Base-by-base conservation (phyloP, 139 green algal species). In the Chlamydomonas urium region DNA sequence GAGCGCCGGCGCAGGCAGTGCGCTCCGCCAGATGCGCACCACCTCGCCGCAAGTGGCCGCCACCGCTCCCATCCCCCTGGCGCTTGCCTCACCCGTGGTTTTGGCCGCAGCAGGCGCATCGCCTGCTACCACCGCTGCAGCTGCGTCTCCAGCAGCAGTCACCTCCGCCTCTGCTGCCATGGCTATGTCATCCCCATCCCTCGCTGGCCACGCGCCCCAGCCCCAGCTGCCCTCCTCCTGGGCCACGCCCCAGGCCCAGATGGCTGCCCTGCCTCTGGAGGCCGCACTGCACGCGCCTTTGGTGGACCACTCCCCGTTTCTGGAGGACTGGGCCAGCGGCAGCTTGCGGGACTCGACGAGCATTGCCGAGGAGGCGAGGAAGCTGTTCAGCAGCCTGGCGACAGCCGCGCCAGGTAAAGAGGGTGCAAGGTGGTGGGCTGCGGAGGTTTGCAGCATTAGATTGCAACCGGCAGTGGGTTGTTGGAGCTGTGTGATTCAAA, bases 321-420 rank as follows among this genome's bases (percentile, higher is more conserved):
- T 67, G 17, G 60, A 67, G 33, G 60, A 47, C 5, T 67, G 60
- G 60, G 32, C 60, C 60, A 67, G 14, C n/a, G 53, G 53, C 19
- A 62, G 53, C 53, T n/a, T 53, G 42, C 14, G 42, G 14, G 60
- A 67, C 32, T 34, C 24, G 17, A 34, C 53, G 17, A 63, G 26
- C 53, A 45, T 67, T 45, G 33, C 32, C 60, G 60, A 67, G 60
- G 60, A 67, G 60, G 60, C 60, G 29, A 14, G 60, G 5, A 67
- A 67, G 60, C 60, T 67, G 60, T 67, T 67, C 60, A 47, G 32
- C 32, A 47, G 19, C 6, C 33, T 67, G 32, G 60, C 60, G n/a
- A n/a, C n/a, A n/a, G n/a, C n/a, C n/a, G n/a, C n/a, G n/a, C n/a
- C n/a, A n/a, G n/a, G n/a, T n/a, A n/a, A n/a, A n/a, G n/a, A n/a